These are phyloP conservation scores for Pestalotiopsis sp. DNA, from an alignment of 2,329 filamentous ascomycete species.

Conservation along the genomic window DNA sequence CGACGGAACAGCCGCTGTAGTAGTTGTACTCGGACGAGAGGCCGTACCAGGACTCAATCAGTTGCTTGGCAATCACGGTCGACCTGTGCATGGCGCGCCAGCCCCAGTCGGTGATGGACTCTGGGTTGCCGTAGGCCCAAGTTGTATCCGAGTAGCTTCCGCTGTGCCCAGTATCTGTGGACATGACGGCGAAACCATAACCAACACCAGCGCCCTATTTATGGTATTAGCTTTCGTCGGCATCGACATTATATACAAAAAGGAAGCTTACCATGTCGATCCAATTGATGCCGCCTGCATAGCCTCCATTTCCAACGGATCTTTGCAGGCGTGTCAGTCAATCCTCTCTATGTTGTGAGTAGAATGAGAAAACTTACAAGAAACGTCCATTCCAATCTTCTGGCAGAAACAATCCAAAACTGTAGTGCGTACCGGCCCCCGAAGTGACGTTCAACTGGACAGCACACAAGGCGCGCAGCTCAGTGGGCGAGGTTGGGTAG, in stretches of 20 bases:
- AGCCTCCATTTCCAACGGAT: constrained; percentile 30
- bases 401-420: constrained; percentile 33
- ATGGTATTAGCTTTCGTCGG: neutral
- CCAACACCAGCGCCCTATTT: constrained; percentile 43
- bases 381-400: constrained; percentile 30
- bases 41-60: constrained; percentile 53
- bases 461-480: constrained; percentile 30
- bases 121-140: constrained; percentile 42
- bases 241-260: neutral
- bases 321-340: neutral
- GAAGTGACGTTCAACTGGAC: constrained; percentile 31
- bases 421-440: constrained; percentile 28
- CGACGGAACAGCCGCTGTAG: constrained; percentile 61
- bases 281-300: constrained; percentile 33
- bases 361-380: constrained; percentile 4
- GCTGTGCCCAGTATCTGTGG: constrained; percentile 47
- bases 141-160: constrained; percentile 29
- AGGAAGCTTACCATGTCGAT: constrained; percentile 15
- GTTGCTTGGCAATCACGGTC: constrained; percentile 45
- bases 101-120: constrained; percentile 41
- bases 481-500: constrained; percentile 26
- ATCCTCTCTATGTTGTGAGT: neutral
- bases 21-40: constrained; percentile 50
- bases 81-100: constrained; percentile 50
- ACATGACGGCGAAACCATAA: constrained; percentile 45